phyloP scores from a whole-genome alignment of 2,329 filamentous ascomycete species.

The Microsporum ferrugineum region DNA sequence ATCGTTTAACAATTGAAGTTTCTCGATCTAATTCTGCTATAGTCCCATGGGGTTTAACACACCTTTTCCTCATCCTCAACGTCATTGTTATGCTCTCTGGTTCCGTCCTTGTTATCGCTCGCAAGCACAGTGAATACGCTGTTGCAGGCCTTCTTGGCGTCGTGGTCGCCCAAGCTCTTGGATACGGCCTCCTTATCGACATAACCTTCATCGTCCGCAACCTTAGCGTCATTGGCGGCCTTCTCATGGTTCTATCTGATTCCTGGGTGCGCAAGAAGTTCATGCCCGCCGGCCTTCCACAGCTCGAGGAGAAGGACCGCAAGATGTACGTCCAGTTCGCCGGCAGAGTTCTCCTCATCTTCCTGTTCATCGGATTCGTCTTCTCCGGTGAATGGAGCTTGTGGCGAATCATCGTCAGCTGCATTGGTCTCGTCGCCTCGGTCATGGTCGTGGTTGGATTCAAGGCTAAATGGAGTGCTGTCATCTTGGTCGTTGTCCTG shows the following conservation, averaged over 20 bases:
- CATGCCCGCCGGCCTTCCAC: slow-evolving; percentile 84
- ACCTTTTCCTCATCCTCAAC: slow-evolving; percentile 84
- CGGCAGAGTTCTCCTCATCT: slow-evolving; percentile 87
- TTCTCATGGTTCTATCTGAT: slow-evolving; percentile 96
- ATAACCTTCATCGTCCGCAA: slow-evolving; percentile 99
- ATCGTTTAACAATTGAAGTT: background rate
- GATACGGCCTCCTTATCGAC: slow-evolving; percentile 96
- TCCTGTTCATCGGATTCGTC: slow-evolving; percentile 93
- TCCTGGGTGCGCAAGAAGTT: slow-evolving; percentile 97
- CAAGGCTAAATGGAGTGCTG: slow-evolving; percentile 98
- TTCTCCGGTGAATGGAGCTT: slow-evolving; percentile 89
- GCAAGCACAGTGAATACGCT: slow-evolving; percentile 87
- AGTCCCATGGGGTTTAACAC: slow-evolving; percentile 83
- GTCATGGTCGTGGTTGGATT: slow-evolving; percentile 99
- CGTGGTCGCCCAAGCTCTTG: slow-evolving; percentile 83
- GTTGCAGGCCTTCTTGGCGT: slow-evolving; percentile 82
- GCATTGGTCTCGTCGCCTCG: slow-evolving; percentile 79
- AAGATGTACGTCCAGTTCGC: slow-evolving; percentile 99
- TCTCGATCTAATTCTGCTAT: slow-evolving; percentile 11
- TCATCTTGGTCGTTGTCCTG: slow-evolving; percentile 85
- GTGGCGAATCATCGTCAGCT: slow-evolving; percentile 72
- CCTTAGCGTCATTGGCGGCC: slow-evolving; percentile 88
- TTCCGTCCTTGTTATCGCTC: slow-evolving; percentile 76
- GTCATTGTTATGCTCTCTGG: slow-evolving; percentile 76
- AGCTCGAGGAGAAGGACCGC: slow-evolving; percentile 96